A percentile compares a stretch with the other conserved stretches of the same genome.
phyloP scores from a whole-genome alignment of 176 grass and related monocot species.

The Chloris gayana region DNA sequence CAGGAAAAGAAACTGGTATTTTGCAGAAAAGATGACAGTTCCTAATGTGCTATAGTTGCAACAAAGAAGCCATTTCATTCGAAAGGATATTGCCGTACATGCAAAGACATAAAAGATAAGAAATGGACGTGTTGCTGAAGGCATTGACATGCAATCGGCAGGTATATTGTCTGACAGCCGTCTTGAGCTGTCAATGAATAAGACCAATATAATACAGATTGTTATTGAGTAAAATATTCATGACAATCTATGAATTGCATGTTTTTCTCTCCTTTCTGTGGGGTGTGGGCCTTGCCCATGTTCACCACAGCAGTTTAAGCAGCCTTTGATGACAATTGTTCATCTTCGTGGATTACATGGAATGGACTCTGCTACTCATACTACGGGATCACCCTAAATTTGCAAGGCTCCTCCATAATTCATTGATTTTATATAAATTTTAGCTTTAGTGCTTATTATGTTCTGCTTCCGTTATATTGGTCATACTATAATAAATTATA shows the following conservation, averaged over 20 bases:
- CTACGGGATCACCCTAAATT: background rate
- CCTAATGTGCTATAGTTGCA: slow-evolving; percentile 21
- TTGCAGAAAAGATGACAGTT: slow-evolving; percentile 46
- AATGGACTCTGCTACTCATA: no score
- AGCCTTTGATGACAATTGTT: no score
- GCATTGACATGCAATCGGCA: slow-evolving; percentile 2
- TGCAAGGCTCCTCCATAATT: background rate
- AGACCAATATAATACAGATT: background rate
- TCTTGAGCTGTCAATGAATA: background rate
- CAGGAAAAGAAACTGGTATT: slow-evolving; percentile 35
- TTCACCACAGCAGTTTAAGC: no score
- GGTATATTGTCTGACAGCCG: background rate
- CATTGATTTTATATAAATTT: background rate
- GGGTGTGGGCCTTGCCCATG: slow-evolving; percentile 4
- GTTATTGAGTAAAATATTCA: background rate
- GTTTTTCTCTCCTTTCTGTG: slow-evolving; percentile 20
- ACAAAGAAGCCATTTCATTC: slow-evolving; percentile 17
- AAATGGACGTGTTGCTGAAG: background rate
- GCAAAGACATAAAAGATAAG: slow-evolving; percentile 33
- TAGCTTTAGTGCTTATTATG: slow-evolving; percentile 1
- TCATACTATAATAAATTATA: no score
- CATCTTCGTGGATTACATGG: no score
- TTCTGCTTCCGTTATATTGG: background rate
- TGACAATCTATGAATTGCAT: background rate
- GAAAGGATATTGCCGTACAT: slow-evolving; percentile 7